Conservation (phyloP, 371 early-diverging fungal species). For the Haplosporangium sp. region DNA sequence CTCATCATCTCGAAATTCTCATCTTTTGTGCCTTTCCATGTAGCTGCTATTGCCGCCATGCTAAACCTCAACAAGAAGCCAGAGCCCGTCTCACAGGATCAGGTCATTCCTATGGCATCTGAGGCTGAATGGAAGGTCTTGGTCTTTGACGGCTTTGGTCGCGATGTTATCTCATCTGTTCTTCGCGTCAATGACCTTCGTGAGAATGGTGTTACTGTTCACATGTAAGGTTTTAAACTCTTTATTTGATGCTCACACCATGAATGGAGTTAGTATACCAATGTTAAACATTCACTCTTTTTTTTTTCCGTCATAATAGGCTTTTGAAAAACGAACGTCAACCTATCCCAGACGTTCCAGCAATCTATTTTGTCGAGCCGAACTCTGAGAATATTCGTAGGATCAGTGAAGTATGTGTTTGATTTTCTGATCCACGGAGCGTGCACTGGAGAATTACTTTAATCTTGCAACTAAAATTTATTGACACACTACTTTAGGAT, state of each 20-base stretch:
- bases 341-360: conserved; percentile 95
- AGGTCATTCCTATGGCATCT: conserved; percentile 41
- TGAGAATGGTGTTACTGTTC: conserved; percentile 98
- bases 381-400: conserved; percentile 85
- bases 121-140: conserved; percentile 95
- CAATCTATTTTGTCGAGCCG: conserved; percentile 97
- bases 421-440: background rate
- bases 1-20: conserved; percentile 22
- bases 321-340: conserved; percentile 84
- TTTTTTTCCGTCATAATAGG: conserved; percentile 52
- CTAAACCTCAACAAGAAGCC: conserved; percentile 64
- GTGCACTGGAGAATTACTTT: background rate
- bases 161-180: conserved; percentile 97
- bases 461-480: background rate
- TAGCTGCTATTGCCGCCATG: conserved; percentile 68
- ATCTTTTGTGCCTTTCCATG: background rate
- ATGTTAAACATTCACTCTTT: background rate
- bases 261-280: too few relatives aligned
- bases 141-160: conserved; percentile 94
- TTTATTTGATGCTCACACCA: too few relatives aligned
- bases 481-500: conserved; percentile 70
- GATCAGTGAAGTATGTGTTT: conserved; percentile 76
- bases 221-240: conserved; percentile 75
- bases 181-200: conserved; percentile 97
- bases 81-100: conserved; percentile 44